Conservation (phyloP, 1,284 basidiomycete species). For the Leccinum griseonigrum region DNA sequence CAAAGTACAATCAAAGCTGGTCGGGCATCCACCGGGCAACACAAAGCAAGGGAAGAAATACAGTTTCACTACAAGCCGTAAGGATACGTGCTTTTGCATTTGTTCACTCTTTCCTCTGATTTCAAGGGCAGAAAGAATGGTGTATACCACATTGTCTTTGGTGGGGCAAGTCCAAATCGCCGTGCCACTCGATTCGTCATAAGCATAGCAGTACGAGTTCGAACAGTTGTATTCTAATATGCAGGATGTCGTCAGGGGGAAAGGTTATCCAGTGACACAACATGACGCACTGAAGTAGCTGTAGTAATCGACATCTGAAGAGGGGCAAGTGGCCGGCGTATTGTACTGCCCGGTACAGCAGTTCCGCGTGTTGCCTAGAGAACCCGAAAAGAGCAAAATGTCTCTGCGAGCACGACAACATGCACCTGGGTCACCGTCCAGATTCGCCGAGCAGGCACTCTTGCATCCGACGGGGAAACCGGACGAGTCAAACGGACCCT, state of each 20-base stretch:
- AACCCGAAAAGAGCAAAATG: not conserved
- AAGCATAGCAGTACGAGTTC: slow-evolving; percentile 46
- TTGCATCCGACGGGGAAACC: slow-evolving; percentile 50
- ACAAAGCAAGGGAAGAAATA: too few species aligned
- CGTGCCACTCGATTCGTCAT: slow-evolving; percentile 41
- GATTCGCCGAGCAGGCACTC: slow-evolving; percentile 47
- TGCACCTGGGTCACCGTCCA: slow-evolving; percentile 38
- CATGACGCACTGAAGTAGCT: slow-evolving; percentile 43
- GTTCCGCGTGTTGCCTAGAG: slow-evolving; percentile 34
- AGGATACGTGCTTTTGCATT: too few species aligned
- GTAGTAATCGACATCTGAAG: slow-evolving; percentile 44
- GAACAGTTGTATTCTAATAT: slow-evolving; percentile 38
- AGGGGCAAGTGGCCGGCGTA: slow-evolving; percentile 41
- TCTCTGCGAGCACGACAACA: not conserved
- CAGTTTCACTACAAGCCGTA: too few species aligned
- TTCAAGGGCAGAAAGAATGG: slow-evolving; percentile 22
- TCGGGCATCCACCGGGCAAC: too few species aligned
- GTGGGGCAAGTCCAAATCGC: slow-evolving; percentile 41
- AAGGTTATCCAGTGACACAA: too few species aligned
- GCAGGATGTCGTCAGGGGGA: too few species aligned
- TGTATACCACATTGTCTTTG: slow-evolving; percentile 32
- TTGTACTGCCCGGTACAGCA: slow-evolving; percentile 39
- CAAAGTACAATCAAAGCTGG: too few species aligned
- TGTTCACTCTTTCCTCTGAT: too few species aligned
- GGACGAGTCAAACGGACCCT: slow-evolving; percentile 41